A percentile compares a stretch with the other conserved stretches of the same genome.
phyloP scores from a whole-genome alignment of 805 yeast genomes.

The Schwanniomyces yamadae region DNA sequence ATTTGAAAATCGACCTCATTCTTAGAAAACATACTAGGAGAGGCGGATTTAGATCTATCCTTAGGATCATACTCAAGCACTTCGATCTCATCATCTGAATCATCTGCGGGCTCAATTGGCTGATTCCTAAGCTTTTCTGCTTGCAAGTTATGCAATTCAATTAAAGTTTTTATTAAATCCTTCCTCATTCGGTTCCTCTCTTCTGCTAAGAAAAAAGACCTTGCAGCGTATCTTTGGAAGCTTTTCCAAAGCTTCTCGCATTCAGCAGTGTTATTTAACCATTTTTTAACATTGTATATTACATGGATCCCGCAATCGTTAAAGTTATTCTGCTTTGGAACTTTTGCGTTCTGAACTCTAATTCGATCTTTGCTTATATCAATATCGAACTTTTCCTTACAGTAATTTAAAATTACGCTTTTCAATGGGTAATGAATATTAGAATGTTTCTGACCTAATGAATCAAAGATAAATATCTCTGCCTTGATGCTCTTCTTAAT shows the following conservation, averaged over 20 bases:
- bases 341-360: slow-evolving; percentile 48
- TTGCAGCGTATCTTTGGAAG: slow-evolving; percentile 7
- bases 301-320: slow-evolving; percentile 96
- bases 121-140: slow-evolving; percentile 1
- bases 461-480: slow-evolving; percentile 68
- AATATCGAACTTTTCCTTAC: slow-evolving; percentile 57
- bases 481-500: slow-evolving; percentile 16
- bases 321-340: slow-evolving; percentile 83
- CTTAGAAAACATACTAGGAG: neutral
- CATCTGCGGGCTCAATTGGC: slow-evolving; percentile 2
- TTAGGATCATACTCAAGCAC: slow-evolving; percentile 14
- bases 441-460: slow-evolving; percentile 60
- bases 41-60: neutral
- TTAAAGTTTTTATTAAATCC: slow-evolving; percentile 21
- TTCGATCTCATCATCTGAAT: slow-evolving; percentile 18
- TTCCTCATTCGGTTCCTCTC: slow-evolving; percentile 31
- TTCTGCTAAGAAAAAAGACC: slow-evolving; percentile 23
- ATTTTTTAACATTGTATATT: slow-evolving; percentile 64
- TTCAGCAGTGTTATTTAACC: slow-evolving; percentile 47
- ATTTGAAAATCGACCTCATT: slow-evolving; percentile 1
- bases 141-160: slow-evolving; percentile 23
- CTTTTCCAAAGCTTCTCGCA: slow-evolving; percentile 52
- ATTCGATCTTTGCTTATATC: slow-evolving; percentile 49
- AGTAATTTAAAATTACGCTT: slow-evolving; percentile 63
- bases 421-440: slow-evolving; percentile 53